Base-by-base conservation (phyloP, 2,329 filamentous ascomycete genomes). In the Paecilomyces variotii region DNA sequence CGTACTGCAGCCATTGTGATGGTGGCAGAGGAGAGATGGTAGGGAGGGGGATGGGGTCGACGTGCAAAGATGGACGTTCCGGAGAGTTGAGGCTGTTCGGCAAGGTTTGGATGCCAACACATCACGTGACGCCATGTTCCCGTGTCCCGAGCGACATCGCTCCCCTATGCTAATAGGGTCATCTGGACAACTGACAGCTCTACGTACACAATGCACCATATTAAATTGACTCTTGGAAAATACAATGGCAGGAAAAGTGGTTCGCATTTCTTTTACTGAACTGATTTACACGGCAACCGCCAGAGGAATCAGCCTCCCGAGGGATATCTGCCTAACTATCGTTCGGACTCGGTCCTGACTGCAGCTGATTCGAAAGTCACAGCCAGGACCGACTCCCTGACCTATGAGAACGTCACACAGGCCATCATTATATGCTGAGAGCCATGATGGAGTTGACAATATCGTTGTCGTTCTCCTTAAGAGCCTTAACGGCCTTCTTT, bases 361-460 rank as follows among this genome's bases (percentile, higher is more conserved):
- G 61, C 61, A 66, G 63, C 58, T 55, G 26, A 54, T 24, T 39
- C 14, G 12, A 53, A 45, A 52, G 28, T 28, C 55, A 34, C 35
- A 52, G 59, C 56, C 30, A 61, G 35, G 11, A 26, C 24, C 53
- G 62, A 53, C 25, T 53, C 53, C 51, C 19, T 49, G 26, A 19
- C 19, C 25, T n/a, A 34, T 54, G 52, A 58, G 34, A 28, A 7
- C 30, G 11, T 30, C 28, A 58, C 32, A 26, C 50, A 56, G 50
- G 56, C 45, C 55, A 24, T 75, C 82, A 56, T 75, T 67, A 92
- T 83, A 91, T 87, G 82, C 89, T 91, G 77, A 99, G 82, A 68
- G 93, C 92, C 94, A 99, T 99, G 82, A 99, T 99, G 70, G 94
- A 97, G 85, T 99, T 99, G 83, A 99, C 94, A 81, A 99, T 99